Conservation (phyloP, 2,329 filamentous ascomycete genomes). For the Hypoxylon sp. region DNA sequence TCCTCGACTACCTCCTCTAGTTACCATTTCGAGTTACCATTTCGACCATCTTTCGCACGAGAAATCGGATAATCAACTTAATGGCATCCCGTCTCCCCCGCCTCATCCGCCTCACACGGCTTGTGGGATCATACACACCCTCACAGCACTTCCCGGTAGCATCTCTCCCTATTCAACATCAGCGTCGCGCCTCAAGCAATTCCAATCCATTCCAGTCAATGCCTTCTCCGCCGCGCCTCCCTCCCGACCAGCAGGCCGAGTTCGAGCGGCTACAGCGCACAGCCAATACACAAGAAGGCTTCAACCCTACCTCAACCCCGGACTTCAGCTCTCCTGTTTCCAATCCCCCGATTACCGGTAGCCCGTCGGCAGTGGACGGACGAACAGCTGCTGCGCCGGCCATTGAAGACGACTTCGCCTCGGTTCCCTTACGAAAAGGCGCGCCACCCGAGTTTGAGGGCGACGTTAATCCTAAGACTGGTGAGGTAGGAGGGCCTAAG, state of each 20-base stretch:
- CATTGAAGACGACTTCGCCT: slow-evolving; percentile 18
- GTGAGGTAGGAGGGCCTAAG: slow-evolving; percentile 96
- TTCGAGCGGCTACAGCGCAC: slow-evolving; percentile 80
- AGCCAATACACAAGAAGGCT: slow-evolving; percentile 58
- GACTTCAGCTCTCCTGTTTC: slow-evolving; percentile 31
- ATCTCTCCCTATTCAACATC: slow-evolving; percentile 19
- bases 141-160: background rate
- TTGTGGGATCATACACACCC: slow-evolving; percentile 11
- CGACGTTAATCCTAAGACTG: slow-evolving; percentile 91
- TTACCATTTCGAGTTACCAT: background rate
- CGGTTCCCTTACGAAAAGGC: slow-evolving; percentile 67
- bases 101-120: slow-evolving; percentile 30
- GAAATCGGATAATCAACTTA: background rate
- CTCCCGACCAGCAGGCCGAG: slow-evolving; percentile 72
- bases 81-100: slow-evolving; percentile 41
- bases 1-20: background rate
- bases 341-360: background rate
- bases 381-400: slow-evolving; percentile 9
- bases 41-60: background rate
- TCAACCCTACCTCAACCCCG: slow-evolving; percentile 52
- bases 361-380: slow-evolving; percentile 4
- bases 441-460: slow-evolving; percentile 93
- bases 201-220: slow-evolving; percentile 63
- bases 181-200: slow-evolving; percentile 58
- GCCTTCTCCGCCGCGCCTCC: slow-evolving; percentile 87